Percentiles rank a stretch among this genome's conserved stretches.
Conservation (phyloP, 768 basidiomycete genomes). For the Ramaria rubella region DNA sequence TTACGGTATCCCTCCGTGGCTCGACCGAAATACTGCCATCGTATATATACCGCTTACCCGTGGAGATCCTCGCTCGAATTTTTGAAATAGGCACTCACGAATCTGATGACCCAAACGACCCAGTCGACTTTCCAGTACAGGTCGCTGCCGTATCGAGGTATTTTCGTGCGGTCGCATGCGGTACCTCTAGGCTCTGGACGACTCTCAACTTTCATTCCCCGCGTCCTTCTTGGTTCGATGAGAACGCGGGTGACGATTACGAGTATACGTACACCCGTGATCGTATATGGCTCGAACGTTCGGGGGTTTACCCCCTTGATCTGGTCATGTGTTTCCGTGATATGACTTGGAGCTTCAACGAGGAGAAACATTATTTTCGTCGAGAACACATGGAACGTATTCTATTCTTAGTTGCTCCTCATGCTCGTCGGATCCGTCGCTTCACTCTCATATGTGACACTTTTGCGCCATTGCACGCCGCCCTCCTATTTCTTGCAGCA, state of each 20-base stretch:
- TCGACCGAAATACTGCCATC: neutral
- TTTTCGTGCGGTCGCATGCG: constrained; percentile 45
- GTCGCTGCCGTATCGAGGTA: constrained; percentile 45
- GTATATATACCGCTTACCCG: constrained; percentile 32
- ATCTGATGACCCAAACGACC: constrained; percentile 23
- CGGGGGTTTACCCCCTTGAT: constrained; percentile 39
- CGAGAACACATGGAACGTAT: constrained; percentile 42
- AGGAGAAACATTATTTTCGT: constrained; percentile 42
- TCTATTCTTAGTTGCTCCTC: constrained; percentile 39
- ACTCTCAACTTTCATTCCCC: constrained; percentile 33
- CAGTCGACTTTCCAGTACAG: constrained; percentile 40
- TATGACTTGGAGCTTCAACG: constrained; percentile 48
- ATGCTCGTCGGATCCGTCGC: constrained; percentile 40
- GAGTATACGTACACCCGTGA: constrained; percentile 21
- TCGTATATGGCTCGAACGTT: constrained; percentile 38
- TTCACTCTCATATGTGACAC: constrained; percentile 52
- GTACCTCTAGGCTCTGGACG: constrained; percentile 44
- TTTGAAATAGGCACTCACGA: constrained; percentile 43
- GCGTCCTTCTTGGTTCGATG: constrained; percentile 23
- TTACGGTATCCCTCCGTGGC: neutral
- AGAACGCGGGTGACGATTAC: constrained; percentile 23
- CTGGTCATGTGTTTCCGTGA: constrained; percentile 55
- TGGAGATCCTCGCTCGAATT: constrained; percentile 52
- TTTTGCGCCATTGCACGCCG: constrained; percentile 51
- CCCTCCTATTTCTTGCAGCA: constrained; percentile 34